phyloP scores from a whole-genome alignment of 2,329 filamentous ascomycete species.

The Pestalotiopsis sp. region DNA sequence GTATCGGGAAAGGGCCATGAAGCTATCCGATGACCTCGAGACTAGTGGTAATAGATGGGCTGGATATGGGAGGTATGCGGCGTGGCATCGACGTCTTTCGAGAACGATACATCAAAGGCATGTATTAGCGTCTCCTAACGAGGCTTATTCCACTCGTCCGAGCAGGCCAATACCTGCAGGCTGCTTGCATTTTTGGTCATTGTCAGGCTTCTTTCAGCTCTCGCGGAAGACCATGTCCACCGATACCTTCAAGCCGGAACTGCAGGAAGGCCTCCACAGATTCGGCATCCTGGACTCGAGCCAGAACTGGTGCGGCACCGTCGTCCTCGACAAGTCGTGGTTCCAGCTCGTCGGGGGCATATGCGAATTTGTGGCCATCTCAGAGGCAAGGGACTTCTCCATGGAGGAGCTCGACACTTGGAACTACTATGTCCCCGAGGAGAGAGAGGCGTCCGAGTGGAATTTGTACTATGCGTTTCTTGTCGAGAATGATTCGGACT shows the following conservation, averaged over 20 bases:
- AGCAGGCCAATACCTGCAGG: background rate
- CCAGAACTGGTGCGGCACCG: background rate
- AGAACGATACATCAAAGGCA: background rate
- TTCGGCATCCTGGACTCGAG: background rate
- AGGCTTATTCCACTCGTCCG: background rate
- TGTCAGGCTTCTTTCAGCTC: background rate
- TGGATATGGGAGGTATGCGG: background rate
- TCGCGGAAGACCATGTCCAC: background rate
- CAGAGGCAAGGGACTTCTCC: background rate
- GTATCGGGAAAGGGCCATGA: too few relatives aligned
- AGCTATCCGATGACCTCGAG: background rate
- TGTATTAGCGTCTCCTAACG: background rate
- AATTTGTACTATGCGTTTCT: background rate
- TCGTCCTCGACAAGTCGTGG: background rate
- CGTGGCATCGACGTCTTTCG: background rate
- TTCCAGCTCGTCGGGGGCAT: background rate
- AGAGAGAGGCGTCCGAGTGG: background rate
- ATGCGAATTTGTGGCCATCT: background rate
- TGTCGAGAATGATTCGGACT: background rate
- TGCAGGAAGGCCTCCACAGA: background rate
- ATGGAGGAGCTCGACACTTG: background rate
- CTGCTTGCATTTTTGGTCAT: background rate
- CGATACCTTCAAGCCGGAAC: background rate
- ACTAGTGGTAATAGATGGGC: background rate
- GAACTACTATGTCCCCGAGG: background rate